A percentile compares a stretch with the other conserved stretches of the same genome.
Conservation (phyloP, 192 early-diverging fungal genomes). For the Coemansia sp. region DNA sequence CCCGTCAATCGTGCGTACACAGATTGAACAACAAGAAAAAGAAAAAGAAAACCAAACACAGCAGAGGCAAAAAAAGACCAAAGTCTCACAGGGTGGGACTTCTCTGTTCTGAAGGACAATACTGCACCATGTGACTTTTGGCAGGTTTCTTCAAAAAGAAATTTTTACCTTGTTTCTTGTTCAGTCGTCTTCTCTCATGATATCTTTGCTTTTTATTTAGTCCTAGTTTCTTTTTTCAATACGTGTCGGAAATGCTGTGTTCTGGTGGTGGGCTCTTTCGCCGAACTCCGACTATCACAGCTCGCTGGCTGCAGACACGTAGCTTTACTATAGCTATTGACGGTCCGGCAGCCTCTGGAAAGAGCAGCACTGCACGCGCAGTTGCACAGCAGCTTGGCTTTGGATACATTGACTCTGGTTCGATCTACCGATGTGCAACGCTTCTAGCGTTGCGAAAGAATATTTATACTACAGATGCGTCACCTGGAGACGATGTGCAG, state of each 20-base stretch:
- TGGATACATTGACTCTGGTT: constrained; percentile 76
- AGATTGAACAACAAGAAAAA: background rate
- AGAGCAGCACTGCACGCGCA: constrained; percentile 76
- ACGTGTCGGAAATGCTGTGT: background rate
- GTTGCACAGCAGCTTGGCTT: constrained; percentile 66
- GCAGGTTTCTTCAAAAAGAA: background rate
- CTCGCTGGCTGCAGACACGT: constrained; percentile 8
- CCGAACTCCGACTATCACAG: background rate
- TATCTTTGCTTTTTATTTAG: background rate
- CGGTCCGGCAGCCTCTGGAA: constrained; percentile 79
- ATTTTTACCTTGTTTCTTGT: background rate
- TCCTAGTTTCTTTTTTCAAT: background rate
- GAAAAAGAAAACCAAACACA: background rate
- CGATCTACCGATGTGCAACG: constrained; percentile 59
- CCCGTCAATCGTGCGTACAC: background rate
- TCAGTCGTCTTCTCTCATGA: background rate
- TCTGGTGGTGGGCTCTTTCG: background rate
- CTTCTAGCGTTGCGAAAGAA: constrained; percentile 30
- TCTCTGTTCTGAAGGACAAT: background rate
- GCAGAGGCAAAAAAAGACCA: background rate
- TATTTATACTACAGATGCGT: constrained; percentile 2
- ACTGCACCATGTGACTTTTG: background rate
- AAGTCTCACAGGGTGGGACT: background rate
- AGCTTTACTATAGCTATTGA: constrained; percentile 69
- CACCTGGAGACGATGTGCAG: background rate